Base-by-base conservation (phyloP, 2,329 filamentous ascomycete species). In the Malbranchea zuffiana region DNA sequence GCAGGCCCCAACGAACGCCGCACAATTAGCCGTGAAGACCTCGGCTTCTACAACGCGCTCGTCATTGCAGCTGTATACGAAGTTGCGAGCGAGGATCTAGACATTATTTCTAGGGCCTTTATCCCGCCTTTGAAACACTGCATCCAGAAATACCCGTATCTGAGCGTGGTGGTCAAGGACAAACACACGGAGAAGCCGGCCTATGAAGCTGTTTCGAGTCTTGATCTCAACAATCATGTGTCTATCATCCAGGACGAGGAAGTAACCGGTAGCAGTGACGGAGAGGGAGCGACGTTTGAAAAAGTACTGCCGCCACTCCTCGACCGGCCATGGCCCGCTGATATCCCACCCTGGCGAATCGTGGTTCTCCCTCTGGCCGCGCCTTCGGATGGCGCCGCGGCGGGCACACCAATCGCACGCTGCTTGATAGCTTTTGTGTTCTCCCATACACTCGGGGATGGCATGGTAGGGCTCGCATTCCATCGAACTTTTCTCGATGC, bases 371-470 rank as follows among this genome's bases (percentile, higher is more conserved):
- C 55, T 11, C 33, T 63, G 1, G 12, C 29, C 1, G n/a, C n/a
- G n/a, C n/a, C n/a, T n/a, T 29, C 35, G 1, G 16, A 18, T 7
- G 37, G n/a, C 19, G 37, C 26, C n/a, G 25, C 35, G 6, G 20
- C 31, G 8, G 20, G 28, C 4, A 45, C 11, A 4, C n/a, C n/a
- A n/a, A n/a, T n/a, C n/a, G n/a, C n/a, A n/a, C 46, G 51, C 10
- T 54, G 46, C 43, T 57, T 61, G 27, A 50, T 66, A 5, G 50
- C 55, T 0, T 68, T 67, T 35, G 49, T 54, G 1, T 67, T 52
- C 45, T 68, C 63, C 0, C 67, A 70, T 47, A 49, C 53, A 2
- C 50, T 65, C 3, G 61, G 60, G 5, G 67, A 70, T 42, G 67
- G 66, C 0, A 55, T 54, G 24, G 60, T 58, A 0, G 65, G 63